These are phyloP conservation scores for Botrytis pseudocinerea DNA, from an alignment of 2,329 filamentous ascomycete genomes.

Conservation along the genomic window DNA sequence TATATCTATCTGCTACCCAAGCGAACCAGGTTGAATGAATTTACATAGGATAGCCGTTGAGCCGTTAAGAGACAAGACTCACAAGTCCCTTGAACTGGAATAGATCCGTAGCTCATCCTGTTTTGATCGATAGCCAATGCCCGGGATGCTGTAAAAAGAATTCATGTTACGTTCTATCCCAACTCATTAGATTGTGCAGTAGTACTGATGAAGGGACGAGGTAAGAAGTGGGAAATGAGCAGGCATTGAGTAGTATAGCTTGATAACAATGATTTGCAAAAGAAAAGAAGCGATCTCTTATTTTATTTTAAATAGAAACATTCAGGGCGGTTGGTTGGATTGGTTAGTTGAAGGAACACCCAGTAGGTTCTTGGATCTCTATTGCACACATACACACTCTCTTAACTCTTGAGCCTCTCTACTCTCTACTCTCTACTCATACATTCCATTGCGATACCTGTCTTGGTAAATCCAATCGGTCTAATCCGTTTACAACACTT, in stretches of 20 bases:
- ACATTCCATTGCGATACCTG: background rate
- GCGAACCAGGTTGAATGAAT: background rate
- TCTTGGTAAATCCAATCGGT: background rate
- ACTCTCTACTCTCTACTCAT: background rate
- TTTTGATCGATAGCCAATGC: conserved; percentile 4
- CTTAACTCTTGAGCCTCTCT: background rate
- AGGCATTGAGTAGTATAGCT: background rate
- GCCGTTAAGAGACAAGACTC: background rate
- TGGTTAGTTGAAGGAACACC: background rate
- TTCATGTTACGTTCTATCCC: conserved; percentile 6
- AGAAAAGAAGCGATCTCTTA: background rate
- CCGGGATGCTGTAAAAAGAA: background rate
- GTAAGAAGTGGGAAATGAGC: background rate
- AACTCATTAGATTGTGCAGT: conserved; percentile 10
- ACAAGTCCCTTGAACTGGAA: background rate
- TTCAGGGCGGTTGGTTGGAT: background rate
- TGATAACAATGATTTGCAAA: background rate
- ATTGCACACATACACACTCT: background rate
- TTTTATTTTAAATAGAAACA: background rate
- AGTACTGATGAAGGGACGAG: background rate
- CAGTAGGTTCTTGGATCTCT: background rate
- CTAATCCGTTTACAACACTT: background rate
- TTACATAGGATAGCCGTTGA: conserved; percentile 1
- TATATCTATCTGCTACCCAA: background rate
- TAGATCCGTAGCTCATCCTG: background rate